Evolutionary conservation across 2,329 filamentous ascomycete genomes (phyloP).

Genomic region (Didymella exigua): DNA sequence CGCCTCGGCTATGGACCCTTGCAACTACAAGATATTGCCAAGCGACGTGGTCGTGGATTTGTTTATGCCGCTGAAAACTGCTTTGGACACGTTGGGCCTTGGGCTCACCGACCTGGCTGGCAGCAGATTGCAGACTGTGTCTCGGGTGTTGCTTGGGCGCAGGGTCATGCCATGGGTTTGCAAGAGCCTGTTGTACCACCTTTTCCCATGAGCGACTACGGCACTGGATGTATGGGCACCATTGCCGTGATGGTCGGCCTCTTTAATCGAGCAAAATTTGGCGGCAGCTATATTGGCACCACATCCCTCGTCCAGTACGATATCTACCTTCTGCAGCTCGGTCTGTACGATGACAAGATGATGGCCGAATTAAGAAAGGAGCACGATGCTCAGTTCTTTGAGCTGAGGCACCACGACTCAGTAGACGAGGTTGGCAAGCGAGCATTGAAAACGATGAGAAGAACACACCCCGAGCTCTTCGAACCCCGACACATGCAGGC

Average conservation of each 20-base stretch:
- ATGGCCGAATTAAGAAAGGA: slow-evolving; percentile 58
- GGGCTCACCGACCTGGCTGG: slow-evolving; percentile 70
- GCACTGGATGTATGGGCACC: slow-evolving; percentile 73
- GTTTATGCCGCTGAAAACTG: slow-evolving; percentile 75
- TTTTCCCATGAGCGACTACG: slow-evolving; percentile 66
- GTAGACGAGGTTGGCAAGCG: slow-evolving; percentile 69
- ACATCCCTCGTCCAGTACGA: slow-evolving; percentile 72
- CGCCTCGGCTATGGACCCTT: slow-evolving; percentile 67
- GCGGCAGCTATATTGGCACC: slow-evolving; percentile 70
- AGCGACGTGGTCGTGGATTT: slow-evolving; percentile 64
- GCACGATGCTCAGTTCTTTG: slow-evolving; percentile 61
- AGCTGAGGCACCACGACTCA: slow-evolving; percentile 64
- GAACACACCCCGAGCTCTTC: slow-evolving; percentile 62
- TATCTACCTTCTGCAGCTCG: slow-evolving; percentile 66
- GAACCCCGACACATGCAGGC: slow-evolving; percentile 55
- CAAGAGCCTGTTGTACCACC: slow-evolving; percentile 70
- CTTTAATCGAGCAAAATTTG: slow-evolving; percentile 64
- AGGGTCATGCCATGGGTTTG: slow-evolving; percentile 66
- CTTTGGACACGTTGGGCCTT: slow-evolving; percentile 69
- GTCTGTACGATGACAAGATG: slow-evolving; percentile 60
- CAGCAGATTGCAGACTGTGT: slow-evolving; percentile 74
- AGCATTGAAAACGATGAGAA: slow-evolving; percentile 61
- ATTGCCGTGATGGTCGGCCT: slow-evolving; percentile 70
- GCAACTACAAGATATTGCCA: slow-evolving; percentile 60
- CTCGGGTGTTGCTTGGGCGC: slow-evolving; percentile 65